These are phyloP conservation scores for Eutrema heterophyllum DNA, from an alignment of 345 rosid species.

Conservation along the genomic window DNA sequence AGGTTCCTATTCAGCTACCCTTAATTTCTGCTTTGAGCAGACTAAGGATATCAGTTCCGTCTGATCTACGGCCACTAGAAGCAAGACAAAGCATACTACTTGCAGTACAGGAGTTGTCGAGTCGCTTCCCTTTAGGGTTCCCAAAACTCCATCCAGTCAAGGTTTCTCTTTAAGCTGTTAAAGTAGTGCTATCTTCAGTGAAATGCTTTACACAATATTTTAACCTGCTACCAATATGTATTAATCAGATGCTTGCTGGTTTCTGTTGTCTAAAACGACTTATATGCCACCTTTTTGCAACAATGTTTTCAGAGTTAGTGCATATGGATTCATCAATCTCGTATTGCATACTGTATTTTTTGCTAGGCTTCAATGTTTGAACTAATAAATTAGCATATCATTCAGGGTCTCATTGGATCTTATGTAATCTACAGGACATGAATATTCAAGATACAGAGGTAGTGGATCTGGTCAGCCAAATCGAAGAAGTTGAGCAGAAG, in stretches of 20 bases:
- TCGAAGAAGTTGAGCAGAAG: conserved; percentile 80
- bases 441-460: conserved; percentile 86
- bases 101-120: conserved; percentile 76
- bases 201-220: neutral
- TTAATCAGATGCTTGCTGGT: conserved; percentile 1
- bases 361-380: neutral
- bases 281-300: neutral
- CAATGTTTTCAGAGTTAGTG: neutral
- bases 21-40: conserved; percentile 77
- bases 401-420: conserved; percentile 14
- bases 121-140: conserved; percentile 83
- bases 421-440: conserved; percentile 70
- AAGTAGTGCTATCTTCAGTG: neutral
- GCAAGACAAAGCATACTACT: conserved; percentile 93
- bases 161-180: conserved; percentile 24
- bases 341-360: neutral
- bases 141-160: conserved; percentile 98
- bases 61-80: conserved; percentile 91
- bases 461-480: conserved; percentile 72
- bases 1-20: conserved; percentile 97
- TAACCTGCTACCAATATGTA: neutral
- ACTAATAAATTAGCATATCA: neutral
- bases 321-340: neutral
- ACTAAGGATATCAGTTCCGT: conserved; percentile 68
- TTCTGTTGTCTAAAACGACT: neutral